Conservation (phyloP, 768 basidiomycete genomes). For the Tricholoma hemisulphureum region DNA sequence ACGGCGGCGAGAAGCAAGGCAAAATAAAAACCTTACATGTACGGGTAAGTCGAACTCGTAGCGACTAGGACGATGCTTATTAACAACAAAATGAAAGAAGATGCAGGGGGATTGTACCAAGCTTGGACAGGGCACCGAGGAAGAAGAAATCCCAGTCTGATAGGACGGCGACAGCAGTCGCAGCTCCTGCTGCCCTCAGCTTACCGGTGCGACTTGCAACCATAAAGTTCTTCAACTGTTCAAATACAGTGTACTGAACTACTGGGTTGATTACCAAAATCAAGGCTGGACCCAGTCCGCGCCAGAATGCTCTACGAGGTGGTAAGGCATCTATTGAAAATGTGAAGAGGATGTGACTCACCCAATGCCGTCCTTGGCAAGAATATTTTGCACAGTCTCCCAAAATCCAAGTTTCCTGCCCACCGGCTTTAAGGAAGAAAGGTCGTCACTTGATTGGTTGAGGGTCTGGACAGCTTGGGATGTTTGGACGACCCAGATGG, state of each 20-base stretch:
- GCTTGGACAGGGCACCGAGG: constrained; percentile 91
- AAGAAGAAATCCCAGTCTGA: constrained; percentile 91
- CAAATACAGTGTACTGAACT: constrained; percentile 91
- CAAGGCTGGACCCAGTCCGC: constrained; percentile 92
- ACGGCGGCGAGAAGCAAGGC: not conserved
- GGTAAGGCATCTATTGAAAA: not conserved
- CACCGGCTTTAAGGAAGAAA: constrained; percentile 26
- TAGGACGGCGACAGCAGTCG: constrained; percentile 50
- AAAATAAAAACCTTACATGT: constrained; percentile 35
- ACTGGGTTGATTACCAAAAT: constrained; percentile 94
- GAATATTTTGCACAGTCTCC: constrained; percentile 66
- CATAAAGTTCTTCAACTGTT: constrained; percentile 88
- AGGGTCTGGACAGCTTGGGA: constrained; percentile 74
- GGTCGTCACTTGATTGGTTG: constrained; percentile 29
- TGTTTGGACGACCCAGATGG: constrained; percentile 96
- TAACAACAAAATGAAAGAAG: not conserved
- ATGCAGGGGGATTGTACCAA: constrained; percentile 47
- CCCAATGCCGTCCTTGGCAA: constrained; percentile 67
- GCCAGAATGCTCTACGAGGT: constrained; percentile 70
- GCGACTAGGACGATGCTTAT: constrained; percentile 35
- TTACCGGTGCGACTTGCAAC: constrained; percentile 59
- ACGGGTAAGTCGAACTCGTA: constrained; percentile 48
- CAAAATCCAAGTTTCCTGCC: constrained; percentile 58
- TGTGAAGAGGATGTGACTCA: constrained; percentile 16
- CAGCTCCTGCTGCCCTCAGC: constrained; percentile 46